A percentile compares a stretch with the other conserved stretches of the same genome.
Conservation (phyloP, 2,329 filamentous ascomycete species). For the Aspergillus thermomutatus region DNA sequence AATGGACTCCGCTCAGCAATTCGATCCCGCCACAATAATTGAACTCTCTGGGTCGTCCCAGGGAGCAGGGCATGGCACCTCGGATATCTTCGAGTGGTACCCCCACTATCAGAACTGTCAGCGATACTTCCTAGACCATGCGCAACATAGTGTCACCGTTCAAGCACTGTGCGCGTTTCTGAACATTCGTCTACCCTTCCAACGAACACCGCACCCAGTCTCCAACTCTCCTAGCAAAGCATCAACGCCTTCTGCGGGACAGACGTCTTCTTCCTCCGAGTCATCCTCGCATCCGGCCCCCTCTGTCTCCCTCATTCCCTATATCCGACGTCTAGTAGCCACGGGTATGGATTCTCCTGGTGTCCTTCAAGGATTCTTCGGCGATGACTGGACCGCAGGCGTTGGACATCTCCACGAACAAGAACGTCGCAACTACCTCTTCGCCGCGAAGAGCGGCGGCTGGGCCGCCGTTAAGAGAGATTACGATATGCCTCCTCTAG, state of each 20-base stretch:
- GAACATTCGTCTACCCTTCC: slow-evolving; percentile 88
- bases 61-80: slow-evolving; percentile 44
- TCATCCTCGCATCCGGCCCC: slow-evolving; percentile 36
- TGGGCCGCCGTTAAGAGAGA: slow-evolving; percentile 87
- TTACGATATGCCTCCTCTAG: slow-evolving; percentile 82
- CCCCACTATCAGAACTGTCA: slow-evolving; percentile 86
- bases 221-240: slow-evolving; percentile 37
- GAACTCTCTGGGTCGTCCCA: slow-evolving; percentile 35
- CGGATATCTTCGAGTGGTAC: slow-evolving; percentile 82
- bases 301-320: slow-evolving; percentile 73
- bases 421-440: slow-evolving; percentile 90
- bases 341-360: slow-evolving; percentile 85
- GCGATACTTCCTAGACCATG: slow-evolving; percentile 85
- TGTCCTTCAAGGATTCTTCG: slow-evolving; percentile 93
- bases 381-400: slow-evolving; percentile 82
- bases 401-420: slow-evolving; percentile 80
- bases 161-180: slow-evolving; percentile 86
- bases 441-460: slow-evolving; percentile 86
- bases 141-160: slow-evolving; percentile 76
- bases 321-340: slow-evolving; percentile 82
- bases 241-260: slow-evolving; percentile 42
- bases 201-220: slow-evolving; percentile 57
- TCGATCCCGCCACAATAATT: slow-evolving; percentile 38
- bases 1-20: slow-evolving; percentile 32
- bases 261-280: slow-evolving; percentile 33